These are phyloP conservation scores for Neolentinus lepideus DNA, from an alignment of 1,284 basidiomycete species.

Conservation along the genomic window DNA sequence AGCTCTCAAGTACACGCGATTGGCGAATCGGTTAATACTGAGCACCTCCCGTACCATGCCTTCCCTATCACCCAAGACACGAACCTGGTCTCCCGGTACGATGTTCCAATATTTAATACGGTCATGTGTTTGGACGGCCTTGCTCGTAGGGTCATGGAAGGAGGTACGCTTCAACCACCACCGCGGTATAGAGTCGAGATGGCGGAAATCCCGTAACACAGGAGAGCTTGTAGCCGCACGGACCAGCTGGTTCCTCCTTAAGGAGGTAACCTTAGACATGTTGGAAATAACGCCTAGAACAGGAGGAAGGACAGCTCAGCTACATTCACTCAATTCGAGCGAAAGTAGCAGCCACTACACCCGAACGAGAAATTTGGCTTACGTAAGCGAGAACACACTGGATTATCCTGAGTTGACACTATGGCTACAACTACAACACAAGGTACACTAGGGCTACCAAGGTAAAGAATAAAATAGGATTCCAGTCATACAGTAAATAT, in stretches of 20 bases:
- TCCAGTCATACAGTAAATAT: conserved; percentile 5
- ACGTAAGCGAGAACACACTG: not conserved
- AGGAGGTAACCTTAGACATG: not conserved
- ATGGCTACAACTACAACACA: too few species aligned
- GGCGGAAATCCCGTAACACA: conserved; percentile 59
- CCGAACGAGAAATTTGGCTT: not conserved
- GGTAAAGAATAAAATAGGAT: not conserved
- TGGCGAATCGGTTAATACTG: conserved; percentile 65
- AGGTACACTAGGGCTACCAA: too few species aligned
- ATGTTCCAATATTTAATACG: conserved; percentile 83
- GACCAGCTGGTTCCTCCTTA: not conserved
- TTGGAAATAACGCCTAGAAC: not conserved
- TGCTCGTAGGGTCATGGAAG: conserved; percentile 27
- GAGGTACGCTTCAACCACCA: conserved; percentile 24
- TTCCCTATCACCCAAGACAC: conserved; percentile 56
- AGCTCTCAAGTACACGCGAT: conserved; percentile 63
- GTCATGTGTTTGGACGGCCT: conserved; percentile 53
- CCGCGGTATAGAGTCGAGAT: conserved; percentile 51
- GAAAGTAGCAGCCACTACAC: not conserved
- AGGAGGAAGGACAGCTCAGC: not conserved
- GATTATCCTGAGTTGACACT: not conserved
- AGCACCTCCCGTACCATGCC: conserved; percentile 59
- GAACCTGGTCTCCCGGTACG: conserved; percentile 75
- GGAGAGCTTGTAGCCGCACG: conserved; percentile 39
- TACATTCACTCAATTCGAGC: not conserved